Evolutionary conservation across 129 eudicot genomes (phyloP), one percentile per base, ranked within the genome.

Genomic region (Tagetes erecta): DNA sequence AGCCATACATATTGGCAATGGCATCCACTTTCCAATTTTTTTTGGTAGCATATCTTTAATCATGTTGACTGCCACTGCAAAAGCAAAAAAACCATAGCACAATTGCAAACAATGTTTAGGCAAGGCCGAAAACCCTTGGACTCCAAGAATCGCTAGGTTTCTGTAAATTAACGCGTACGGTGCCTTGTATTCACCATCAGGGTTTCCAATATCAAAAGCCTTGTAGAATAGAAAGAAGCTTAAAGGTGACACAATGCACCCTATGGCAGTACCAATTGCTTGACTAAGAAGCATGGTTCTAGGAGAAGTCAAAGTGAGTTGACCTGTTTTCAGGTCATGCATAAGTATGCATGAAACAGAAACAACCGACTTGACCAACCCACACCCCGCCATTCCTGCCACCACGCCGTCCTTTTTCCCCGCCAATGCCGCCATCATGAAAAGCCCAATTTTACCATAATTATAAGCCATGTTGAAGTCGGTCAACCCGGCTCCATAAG

Each of bases 1-100:
- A 1, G 93, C 96, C 96, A 87, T 87, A 69, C 91, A 86, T 92
- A 90, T 90, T 2, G 84, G 92, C 66, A 76, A 76, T 1, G 96
- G 96, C 2, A 90, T 72, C 36, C 81, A 89, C 82, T 87, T 78
- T 11, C 87, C 56, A 6, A 86, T 59, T 71, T 76, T 44, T 36
- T 72, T 49, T 87, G 6, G 83, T 83, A 50, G 83, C 96, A 36
- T 2, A 12, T 60, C 67, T 60, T 60, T 60, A 35, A 60, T 35
- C 44, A 60, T 60, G 67, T 60, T 60, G 67, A 60, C 13, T 35
- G 41, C 67, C 67, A 60, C 67, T 35, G 67, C 67, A 60, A 60
- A 60, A 35, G 67, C 67, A 12, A 60, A 60, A 60, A 60, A 60
- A 36, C 44, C 67, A 11, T 60, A 60, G 12, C 67, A 60, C 27